Conservation (phyloP, 148 eudicot genomes). For the Simmondsia chinensis region DNA sequence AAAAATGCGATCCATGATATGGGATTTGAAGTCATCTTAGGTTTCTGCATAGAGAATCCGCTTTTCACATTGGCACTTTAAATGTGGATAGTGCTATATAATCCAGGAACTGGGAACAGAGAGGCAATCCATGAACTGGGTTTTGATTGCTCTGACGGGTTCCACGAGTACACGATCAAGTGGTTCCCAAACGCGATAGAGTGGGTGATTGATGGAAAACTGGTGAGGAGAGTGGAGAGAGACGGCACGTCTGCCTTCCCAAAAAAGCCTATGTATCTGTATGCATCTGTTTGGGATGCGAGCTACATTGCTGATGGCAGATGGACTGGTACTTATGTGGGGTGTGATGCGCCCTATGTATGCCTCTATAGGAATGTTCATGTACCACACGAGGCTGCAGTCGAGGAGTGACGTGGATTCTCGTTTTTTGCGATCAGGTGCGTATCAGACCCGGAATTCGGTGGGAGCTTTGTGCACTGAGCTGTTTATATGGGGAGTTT, state of each 20-base stretch:
- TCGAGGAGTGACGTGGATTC: not conserved
- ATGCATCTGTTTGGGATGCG: slow-evolving; percentile 31
- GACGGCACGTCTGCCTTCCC: slow-evolving; percentile 8
- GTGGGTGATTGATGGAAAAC: slow-evolving; percentile 19
- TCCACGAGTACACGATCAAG: slow-evolving; percentile 25
- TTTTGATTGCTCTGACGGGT: slow-evolving; percentile 24
- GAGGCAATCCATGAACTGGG: slow-evolving; percentile 21
- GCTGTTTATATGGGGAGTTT: too few relatives aligned
- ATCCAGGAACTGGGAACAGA: slow-evolving; percentile 18
- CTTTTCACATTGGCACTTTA: too few relatives aligned
- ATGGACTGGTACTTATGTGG: slow-evolving; percentile 25
- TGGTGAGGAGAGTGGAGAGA: slow-evolving; percentile 9
- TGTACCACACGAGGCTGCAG: slow-evolving; percentile 17
- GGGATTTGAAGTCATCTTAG: too few relatives aligned
- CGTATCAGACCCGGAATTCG: too few relatives aligned
- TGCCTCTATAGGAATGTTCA: slow-evolving; percentile 23
- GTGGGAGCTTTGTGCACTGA: too few relatives aligned
- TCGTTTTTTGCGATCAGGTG: too few relatives aligned
- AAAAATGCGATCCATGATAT: too few relatives aligned
- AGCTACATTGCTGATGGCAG: slow-evolving; percentile 25
- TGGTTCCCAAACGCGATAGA: slow-evolving; percentile 21
- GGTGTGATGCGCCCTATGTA: slow-evolving; percentile 24
- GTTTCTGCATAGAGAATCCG: too few relatives aligned
- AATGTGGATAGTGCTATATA: too few relatives aligned
- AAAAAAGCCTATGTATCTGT: slow-evolving; percentile 24